Evolutionary conservation across 768 basidiomycete genomes (phyloP), one percentile per base, ranked within the genome.

Genomic region (Xanthoconium stramineum): DNA sequence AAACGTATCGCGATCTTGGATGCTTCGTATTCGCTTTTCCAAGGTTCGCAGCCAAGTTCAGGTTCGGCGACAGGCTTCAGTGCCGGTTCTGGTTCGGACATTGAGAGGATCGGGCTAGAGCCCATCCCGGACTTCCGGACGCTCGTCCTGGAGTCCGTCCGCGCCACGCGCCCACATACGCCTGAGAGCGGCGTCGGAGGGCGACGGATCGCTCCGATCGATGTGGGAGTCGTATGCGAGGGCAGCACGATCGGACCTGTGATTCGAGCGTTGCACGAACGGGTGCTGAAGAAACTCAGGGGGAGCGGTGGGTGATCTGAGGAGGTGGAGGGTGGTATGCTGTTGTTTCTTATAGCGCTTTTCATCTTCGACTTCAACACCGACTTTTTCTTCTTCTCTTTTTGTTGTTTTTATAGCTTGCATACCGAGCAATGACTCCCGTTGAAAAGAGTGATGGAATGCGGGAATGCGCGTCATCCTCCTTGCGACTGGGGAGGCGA

Each of bases 1-100:
- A 78, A 82, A 60, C 83, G 83, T 13, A 79, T 92, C 13, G 83
- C 79, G 19, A 83, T 94, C 47, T 70, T 91, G n/a, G 91, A 93
- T 65, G 88, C 79, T 5, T 86, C 89, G 1, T 76, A 83, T 66
- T 82, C 85, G 3, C 69, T 90, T 17, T 86, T 78, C 53, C 66
- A 52, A 37, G 47, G 52, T 19, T 44, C 54, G 7, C 52, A 50
- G 6, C 14, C 46, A 0, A 57, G 52, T 35, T 19, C 53, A 8
- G 46, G 45, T 3, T 6, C 46, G 24, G 24, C 24, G 24, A 4
- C 24, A 4, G 24, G 24, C 24, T 24, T 2, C 12, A 39, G 51
- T 14, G 4, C 38, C 11, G 51, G 50, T 7, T 5, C 36, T 15
- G 33, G 44, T 8, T 12, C 30, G 5, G 55, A 59, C 35, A 1